Evolutionary conservation across 148 eudicot species (phyloP), one percentile per base, ranked within the genome.

Genomic region (Simmondsia chinensis): DNA sequence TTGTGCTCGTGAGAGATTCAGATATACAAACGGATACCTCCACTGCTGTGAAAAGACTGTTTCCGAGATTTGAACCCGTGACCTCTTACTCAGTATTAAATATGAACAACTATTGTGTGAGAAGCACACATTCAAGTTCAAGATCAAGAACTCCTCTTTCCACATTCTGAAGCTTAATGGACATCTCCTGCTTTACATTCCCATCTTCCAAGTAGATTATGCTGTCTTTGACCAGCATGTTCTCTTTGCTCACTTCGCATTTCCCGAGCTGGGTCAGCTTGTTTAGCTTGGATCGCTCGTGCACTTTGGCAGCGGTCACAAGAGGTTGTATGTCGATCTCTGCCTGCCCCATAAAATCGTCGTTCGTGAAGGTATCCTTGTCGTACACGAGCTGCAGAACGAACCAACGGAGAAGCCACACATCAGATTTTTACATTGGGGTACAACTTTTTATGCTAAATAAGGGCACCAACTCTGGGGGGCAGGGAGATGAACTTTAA

Each of bases 291-390:
- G 79, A 60, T 15, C 19, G 40, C 61, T 91, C 99, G 1, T 65
- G 53, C 9, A 85, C 94, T 61, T 68, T 77, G 8, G 99, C 88
- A 40, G 95, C 99, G 33, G 94, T 43, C 25, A 91, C 77, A 49
- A 91, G 50, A 5, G 99, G 95, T 29, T 82, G 81, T 43, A 91
- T 91, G 50, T 85, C 86, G 20, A 91, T 79, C 60, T 85, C 99
- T 1, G 95, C 99, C 28, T 85, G 83, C 20, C 99, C 99, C 99
- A 91, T 91, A 46, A 79, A 85, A 59, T 91, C 99, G 33, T 91
- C 99, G 5, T 82, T 61, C 12, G 81, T 58, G 64, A 91, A 91
- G 18, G 76, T 85, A 52, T 91, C 99, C 60, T 91, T 91, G 66
- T 91, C 99, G 17, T 76, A 91, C 17, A 91, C 95, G 30, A 66